Base-by-base conservation (phyloP, 2,329 filamentous ascomycete genomes). In the Scedosporium minutisporum region DNA sequence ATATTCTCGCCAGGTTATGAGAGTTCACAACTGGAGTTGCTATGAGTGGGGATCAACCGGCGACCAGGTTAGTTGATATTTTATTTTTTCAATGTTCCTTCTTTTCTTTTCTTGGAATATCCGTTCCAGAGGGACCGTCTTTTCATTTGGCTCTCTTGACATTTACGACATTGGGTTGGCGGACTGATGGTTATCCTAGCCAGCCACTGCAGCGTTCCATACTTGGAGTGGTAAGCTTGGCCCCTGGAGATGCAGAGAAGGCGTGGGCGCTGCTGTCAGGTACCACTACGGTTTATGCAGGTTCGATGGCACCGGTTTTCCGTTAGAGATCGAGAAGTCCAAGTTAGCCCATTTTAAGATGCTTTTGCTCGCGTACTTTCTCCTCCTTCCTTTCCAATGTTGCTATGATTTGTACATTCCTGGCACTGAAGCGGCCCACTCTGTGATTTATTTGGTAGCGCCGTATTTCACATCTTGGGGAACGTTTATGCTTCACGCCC, bases 51-150 rank as follows among this genome's bases (percentile, higher is more conserved):
- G 59, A 61, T 61, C 59, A 61, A 51, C 29, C 23, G 44, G 59
- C 59, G 42, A 44, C 44, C 44, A 53, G 59, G 59, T 61, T 51
- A 61, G 59, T 48, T n/a, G 18, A 57, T 29, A 16, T 57, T 27
- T 23, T 25, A 12, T 29, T 18, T 58, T 41, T 10, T 41, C 9
- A 29, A 33, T 33, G 29, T 33, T 48, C 33, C 38, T 21, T 27
- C 58, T 48, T 62, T 64, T 64, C 63, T 57, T 59, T 51, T 63
- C 60, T 42, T 67, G n/a, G 42, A 51, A n/a, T 57, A 27, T 33
- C 12, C 33, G 18, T n/a, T 25, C 33, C 29, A 7, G 29, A 33
- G 9, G 29, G 29, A 9, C 29, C 6, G 7, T 33, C 5, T 38
- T 12, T 6, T 12, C 10, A 38, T 38, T 16, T 57, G 16, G 46